These are phyloP conservation scores for Tolypocladium amazonense DNA, from an alignment of 2,329 filamentous ascomycete genomes.

Conservation along the genomic window DNA sequence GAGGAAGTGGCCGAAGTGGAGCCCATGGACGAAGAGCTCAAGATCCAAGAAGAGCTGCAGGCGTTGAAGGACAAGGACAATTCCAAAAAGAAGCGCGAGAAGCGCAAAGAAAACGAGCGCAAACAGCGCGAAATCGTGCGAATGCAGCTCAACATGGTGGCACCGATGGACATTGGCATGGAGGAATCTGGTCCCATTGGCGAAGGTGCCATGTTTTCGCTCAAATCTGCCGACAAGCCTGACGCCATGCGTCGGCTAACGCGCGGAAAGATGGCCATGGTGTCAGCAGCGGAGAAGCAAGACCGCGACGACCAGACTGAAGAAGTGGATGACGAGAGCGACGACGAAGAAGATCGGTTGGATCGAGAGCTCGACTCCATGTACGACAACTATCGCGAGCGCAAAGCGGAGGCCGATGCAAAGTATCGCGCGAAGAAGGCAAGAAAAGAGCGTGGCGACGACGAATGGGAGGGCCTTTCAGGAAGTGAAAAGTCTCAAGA, in stretches of 20 bases:
- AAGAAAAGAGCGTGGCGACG: conserved; percentile 68
- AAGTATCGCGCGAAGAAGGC: conserved; percentile 88
- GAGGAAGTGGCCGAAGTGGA: conserved; percentile 74
- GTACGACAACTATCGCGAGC: conserved; percentile 78
- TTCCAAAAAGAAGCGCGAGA: conserved; percentile 69
- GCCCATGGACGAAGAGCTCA: conserved; percentile 89
- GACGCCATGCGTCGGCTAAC: conserved; percentile 49
- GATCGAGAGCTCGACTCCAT: conserved; percentile 78
- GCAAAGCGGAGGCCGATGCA: conserved; percentile 67
- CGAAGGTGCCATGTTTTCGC: conserved; percentile 74
- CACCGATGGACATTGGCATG: conserved; percentile 90
- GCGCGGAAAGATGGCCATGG: conserved; percentile 67
- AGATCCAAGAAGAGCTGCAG: conserved; percentile 80
- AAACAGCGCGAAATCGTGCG: conserved; percentile 93
- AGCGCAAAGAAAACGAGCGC: conserved; percentile 79
- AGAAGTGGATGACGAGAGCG: conserved; percentile 52
- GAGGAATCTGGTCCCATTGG: conserved; percentile 73
- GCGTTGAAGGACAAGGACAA: conserved; percentile 69
- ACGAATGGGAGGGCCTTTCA: conserved; percentile 88
- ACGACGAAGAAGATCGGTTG: conserved; percentile 71
- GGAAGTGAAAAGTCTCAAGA: conserved; percentile 48
- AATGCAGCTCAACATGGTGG: conserved; percentile 95
- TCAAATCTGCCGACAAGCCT: conserved; percentile 72
- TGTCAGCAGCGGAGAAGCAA: conserved; percentile 48
- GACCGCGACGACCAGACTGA: conserved; percentile 42